A percentile compares a stretch with the other conserved stretches of the same genome.
Conservation (phyloP, 2,329 filamentous ascomycete genomes). For the Talaromyces sp. region DNA sequence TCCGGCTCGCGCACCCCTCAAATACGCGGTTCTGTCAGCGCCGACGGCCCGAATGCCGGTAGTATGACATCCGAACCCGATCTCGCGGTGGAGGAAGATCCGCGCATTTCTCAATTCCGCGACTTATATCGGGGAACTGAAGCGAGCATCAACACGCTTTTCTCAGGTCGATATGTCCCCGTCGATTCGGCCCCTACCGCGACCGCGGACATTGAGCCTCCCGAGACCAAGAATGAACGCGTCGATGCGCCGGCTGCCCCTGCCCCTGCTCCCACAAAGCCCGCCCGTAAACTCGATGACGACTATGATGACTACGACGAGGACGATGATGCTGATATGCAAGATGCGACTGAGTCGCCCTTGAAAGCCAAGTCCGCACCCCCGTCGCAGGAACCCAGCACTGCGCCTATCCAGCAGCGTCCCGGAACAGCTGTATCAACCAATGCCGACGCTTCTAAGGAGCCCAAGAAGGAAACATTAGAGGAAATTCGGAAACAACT, state of each 20-base stretch:
- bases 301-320: constrained; percentile 72
- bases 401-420: constrained; percentile 70
- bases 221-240: constrained; percentile 41
- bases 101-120: constrained; percentile 71
- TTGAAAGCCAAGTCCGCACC: constrained; percentile 55
- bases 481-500: constrained; percentile 92
- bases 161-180: constrained; percentile 52
- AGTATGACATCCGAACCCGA: constrained; percentile 55
- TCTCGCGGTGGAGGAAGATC: constrained; percentile 68
- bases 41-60: constrained; percentile 51
- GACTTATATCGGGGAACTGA: constrained; percentile 78
- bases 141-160: constrained; percentile 74
- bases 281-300: constrained; percentile 75
- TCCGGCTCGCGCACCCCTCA: constrained; percentile 50
- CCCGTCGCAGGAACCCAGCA: constrained; percentile 59
- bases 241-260: constrained; percentile 52
- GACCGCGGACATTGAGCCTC: constrained; percentile 53
- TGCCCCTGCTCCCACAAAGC: constrained; percentile 55
- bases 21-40: constrained; percentile 46
- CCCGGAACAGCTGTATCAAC: constrained; percentile 65
- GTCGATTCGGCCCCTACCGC: constrained; percentile 39
- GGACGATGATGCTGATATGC: constrained; percentile 61
- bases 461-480: constrained; percentile 63
- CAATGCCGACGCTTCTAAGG: constrained; percentile 63
- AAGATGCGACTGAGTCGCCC: constrained; percentile 50